Conservation (phyloP, 805 yeast genomes). For the Nakazawaea holstii region DNA sequence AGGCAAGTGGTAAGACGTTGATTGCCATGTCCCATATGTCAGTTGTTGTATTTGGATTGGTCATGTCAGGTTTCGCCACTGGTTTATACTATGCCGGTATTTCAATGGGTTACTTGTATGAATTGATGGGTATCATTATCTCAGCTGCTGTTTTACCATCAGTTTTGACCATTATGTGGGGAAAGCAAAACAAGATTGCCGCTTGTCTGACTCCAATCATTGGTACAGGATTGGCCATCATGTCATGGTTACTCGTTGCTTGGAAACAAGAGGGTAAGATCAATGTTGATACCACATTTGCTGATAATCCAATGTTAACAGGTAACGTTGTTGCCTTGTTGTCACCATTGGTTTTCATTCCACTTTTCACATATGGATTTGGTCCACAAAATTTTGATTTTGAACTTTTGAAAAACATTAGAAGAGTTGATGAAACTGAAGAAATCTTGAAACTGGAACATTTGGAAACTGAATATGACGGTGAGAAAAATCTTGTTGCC, state of each 20-base stretch:
- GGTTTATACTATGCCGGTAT: slow-evolving; percentile 80
- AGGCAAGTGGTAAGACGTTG: slow-evolving; percentile 68
- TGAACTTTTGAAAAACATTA: slow-evolving; percentile 52
- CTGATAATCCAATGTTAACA: slow-evolving; percentile 82
- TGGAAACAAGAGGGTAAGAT: slow-evolving; percentile 36
- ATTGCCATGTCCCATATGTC: slow-evolving; percentile 64
- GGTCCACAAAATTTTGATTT: slow-evolving; percentile 75
- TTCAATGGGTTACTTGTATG: slow-evolving; percentile 82
- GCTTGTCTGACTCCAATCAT: slow-evolving; percentile 73
- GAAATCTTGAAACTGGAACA: slow-evolving; percentile 47
- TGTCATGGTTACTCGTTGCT: slow-evolving; percentile 58
- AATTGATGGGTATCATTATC: slow-evolving; percentile 84
- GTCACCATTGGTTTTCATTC: slow-evolving; percentile 63
- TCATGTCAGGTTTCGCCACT: slow-evolving; percentile 78
- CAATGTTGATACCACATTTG: slow-evolving; percentile 56
- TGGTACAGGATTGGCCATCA: slow-evolving; percentile 69
- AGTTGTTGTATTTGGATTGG: slow-evolving; percentile 50
- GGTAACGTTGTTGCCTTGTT: slow-evolving; percentile 83
- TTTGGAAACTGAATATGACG: slow-evolving; percentile 18
- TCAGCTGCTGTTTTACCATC: slow-evolving; percentile 84
- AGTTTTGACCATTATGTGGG: slow-evolving; percentile 58
- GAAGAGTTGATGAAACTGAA: slow-evolving; percentile 66
- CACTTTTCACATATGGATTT: slow-evolving; percentile 58
- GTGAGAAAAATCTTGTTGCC: slow-evolving; percentile 12
- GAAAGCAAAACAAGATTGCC: slow-evolving; percentile 59